Conservation (phyloP, 257 asterid genomes). For the Ocimum tenuiflorum region DNA sequence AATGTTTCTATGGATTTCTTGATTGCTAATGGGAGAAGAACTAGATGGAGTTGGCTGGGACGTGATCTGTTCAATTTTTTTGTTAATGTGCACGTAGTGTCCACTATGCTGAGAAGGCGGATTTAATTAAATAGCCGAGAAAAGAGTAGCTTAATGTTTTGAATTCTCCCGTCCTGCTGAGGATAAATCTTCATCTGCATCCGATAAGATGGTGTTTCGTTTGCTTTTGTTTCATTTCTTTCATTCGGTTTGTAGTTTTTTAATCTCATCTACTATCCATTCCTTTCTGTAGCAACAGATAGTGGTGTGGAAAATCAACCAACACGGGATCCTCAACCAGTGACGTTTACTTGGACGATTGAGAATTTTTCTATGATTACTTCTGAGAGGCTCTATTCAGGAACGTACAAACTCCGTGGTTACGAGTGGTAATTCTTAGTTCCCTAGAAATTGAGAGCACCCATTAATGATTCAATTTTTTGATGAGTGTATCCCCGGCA, state of each 20-base stretch:
- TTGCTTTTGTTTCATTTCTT: not conserved
- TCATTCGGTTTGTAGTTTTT: not conserved
- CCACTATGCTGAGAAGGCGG: not conserved
- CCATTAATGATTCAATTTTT: constrained; percentile 3
- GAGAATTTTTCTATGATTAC: constrained; percentile 36
- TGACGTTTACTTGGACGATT: constrained; percentile 48
- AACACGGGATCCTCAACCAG: constrained; percentile 27
- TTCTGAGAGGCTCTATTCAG: constrained; percentile 46
- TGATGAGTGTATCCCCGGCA: not conserved
- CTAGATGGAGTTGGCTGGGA: not conserved
- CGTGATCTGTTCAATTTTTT: not conserved
- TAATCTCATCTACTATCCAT: not conserved
- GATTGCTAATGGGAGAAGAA: not conserved
- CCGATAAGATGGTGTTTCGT: not conserved
- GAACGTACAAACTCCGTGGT: constrained; percentile 34
- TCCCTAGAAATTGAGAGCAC: not conserved
- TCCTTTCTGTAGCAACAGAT: constrained; percentile 13
- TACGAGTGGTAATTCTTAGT: constrained; percentile 38
- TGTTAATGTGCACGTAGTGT: not conserved
- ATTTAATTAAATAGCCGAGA: not conserved
- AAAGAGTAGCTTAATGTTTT: constrained; percentile 2
- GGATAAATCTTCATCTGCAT: constrained; percentile 1
- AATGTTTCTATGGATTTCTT: not conserved
- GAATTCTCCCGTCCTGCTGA: not conserved
- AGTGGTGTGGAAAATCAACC: constrained; percentile 24